These are phyloP conservation scores for Gracilaria caudata DNA, from an alignment of 23 red algal species.

Conservation along the genomic window DNA sequence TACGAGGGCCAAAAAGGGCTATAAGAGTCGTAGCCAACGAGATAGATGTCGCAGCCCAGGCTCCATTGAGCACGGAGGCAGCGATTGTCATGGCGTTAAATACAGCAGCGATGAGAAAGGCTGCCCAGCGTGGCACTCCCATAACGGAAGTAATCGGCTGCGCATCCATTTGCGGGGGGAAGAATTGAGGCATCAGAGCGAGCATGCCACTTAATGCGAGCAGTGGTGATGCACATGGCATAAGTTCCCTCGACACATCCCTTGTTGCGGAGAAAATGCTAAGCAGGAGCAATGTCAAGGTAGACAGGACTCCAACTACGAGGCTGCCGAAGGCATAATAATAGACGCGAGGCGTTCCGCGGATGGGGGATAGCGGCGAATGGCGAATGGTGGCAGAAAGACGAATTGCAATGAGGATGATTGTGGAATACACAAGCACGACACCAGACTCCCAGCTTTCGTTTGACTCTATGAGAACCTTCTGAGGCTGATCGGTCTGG, in stretches of 20 bases:
- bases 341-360: neutral
- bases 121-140: neutral
- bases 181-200: neutral
- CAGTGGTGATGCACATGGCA: constrained; percentile 21
- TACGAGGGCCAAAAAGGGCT: constrained; percentile 6
- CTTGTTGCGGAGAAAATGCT: constrained; percentile 1
- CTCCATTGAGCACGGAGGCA: constrained; percentile 9
- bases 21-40: constrained; percentile 19
- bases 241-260: neutral
- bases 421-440: constrained; percentile 16
- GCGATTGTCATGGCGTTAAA: constrained; percentile 14
- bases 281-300: neutral
- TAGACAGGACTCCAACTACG: neutral
- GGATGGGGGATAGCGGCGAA: constrained; percentile 9
- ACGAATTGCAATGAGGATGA: constrained; percentile 19
- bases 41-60: constrained; percentile 20
- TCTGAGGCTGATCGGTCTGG: too few species aligned
- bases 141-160: constrained; percentile 6
- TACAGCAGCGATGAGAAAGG: neutral
- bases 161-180: constrained; percentile 1
- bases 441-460: constrained; percentile 5
- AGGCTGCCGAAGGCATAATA: neutral
- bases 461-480: constrained; percentile 5
- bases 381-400: constrained; percentile 22
- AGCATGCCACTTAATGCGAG: neutral